phyloP scores from a whole-genome alignment of 2,329 filamentous ascomycete species.

The Aspergillus calidoustus region DNA sequence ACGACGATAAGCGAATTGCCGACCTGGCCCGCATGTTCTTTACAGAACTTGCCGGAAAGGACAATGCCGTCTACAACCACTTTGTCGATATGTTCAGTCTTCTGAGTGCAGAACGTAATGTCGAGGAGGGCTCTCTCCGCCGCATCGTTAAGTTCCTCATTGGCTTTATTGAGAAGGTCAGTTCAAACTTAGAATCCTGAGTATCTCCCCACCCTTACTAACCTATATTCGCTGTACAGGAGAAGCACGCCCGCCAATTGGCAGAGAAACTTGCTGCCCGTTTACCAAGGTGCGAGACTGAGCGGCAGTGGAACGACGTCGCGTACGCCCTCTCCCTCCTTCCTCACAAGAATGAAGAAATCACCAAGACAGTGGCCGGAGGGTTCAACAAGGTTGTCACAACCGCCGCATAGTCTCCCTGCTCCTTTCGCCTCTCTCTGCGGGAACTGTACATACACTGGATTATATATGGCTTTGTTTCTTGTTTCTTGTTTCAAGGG shows the following conservation, averaged over 20 bases:
- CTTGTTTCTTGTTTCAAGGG: background rate
- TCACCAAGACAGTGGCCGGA: slow-evolving; percentile 46
- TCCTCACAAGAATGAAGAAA: slow-evolving; percentile 68
- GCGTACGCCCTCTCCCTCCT: slow-evolving; percentile 87
- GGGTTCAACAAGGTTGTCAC: slow-evolving; percentile 68
- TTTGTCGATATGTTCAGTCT: slow-evolving; percentile 99
- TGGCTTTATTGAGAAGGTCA: slow-evolving; percentile 95
- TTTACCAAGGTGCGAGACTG: slow-evolving; percentile 82
- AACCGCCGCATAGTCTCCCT: slow-evolving; percentile 55
- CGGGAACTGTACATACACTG: background rate
- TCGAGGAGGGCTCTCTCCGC: slow-evolving; percentile 85
- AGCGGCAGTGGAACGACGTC: slow-evolving; percentile 97
- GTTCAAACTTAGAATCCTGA: background rate
- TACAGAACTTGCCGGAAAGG: slow-evolving; percentile 93
- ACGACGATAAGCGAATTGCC: slow-evolving; percentile 90
- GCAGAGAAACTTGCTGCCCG: slow-evolving; percentile 90
- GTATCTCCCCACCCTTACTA: background rate
- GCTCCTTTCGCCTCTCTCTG: background rate
- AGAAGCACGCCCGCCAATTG: slow-evolving; percentile 95
- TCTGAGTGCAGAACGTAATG: slow-evolving; percentile 76
- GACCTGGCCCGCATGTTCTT: slow-evolving; percentile 98
- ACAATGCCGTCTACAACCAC: slow-evolving; percentile 98
- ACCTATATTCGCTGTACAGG: slow-evolving; percentile 57
- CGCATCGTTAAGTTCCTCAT: slow-evolving; percentile 90
- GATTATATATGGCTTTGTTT: background rate